These are phyloP conservation scores for Vachellia pachyceras DNA, from an alignment of 306 rosid genomes.

Conservation along the genomic window DNA sequence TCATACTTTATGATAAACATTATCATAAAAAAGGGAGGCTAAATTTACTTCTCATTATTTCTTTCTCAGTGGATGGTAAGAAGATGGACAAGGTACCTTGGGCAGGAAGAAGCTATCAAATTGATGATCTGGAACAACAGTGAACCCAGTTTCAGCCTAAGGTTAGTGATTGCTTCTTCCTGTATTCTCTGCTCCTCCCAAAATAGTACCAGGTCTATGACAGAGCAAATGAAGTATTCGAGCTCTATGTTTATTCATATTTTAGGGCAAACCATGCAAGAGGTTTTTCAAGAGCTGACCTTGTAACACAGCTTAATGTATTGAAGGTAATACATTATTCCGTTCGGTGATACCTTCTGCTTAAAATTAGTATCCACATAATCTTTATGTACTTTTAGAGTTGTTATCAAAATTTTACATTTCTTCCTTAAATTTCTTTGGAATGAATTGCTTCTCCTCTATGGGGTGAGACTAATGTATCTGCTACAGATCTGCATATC, in stretches of 20 bases:
- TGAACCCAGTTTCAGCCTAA: constrained; percentile 85
- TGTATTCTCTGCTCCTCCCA: constrained; percentile 9
- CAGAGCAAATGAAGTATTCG: constrained; percentile 34
- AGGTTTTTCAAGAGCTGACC: constrained; percentile 77
- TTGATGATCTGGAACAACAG: constrained; percentile 88
- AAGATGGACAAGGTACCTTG: constrained; percentile 82
- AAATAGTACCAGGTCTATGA: constrained; percentile 18
- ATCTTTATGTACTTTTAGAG: not conserved
- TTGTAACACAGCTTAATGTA: constrained; percentile 63
- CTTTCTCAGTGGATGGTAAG: constrained; percentile 84
- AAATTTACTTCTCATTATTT: constrained; percentile 31
- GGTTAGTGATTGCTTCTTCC: constrained; percentile 52
- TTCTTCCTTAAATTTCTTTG: constrained; percentile 17
- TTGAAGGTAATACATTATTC: constrained; percentile 61
- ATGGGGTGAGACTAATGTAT: not conserved
- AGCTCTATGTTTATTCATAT: constrained; percentile 37
- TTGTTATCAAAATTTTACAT: not conserved
- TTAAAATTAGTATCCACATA: not conserved
- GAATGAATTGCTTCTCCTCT: constrained; percentile 14
- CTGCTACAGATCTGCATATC: constrained; percentile 1
- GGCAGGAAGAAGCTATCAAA: constrained; percentile 80
- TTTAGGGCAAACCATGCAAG: constrained; percentile 71
- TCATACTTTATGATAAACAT: not conserved
- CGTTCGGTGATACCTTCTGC: constrained; percentile 33
- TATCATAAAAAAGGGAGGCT: constrained; percentile 9